These are phyloP conservation scores for Hemileccinum hortonii DNA, from an alignment of 1,284 basidiomycete species.

Conservation along the genomic window DNA sequence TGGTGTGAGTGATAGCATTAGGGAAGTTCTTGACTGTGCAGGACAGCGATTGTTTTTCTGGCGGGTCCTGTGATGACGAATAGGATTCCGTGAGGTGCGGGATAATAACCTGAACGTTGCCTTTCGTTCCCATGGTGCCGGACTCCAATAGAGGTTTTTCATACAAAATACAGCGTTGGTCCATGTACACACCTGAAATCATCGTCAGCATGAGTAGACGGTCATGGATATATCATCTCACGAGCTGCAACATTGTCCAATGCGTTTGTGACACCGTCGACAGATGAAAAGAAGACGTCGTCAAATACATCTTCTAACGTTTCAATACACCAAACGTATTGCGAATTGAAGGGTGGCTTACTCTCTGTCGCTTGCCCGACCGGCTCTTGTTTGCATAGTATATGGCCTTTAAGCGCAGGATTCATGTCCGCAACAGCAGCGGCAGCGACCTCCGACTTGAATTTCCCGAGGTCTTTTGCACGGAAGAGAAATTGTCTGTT, in stretches of 20 bases:
- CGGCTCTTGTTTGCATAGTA: constrained; percentile 87
- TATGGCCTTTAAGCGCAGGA: constrained; percentile 86
- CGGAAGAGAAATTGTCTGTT: constrained; percentile 99
- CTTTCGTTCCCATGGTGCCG: constrained; percentile 98
- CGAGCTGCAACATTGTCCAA: constrained; percentile 96
- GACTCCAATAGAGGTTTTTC: constrained; percentile 96
- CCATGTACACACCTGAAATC: constrained; percentile 89
- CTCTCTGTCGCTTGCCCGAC: constrained; percentile 94
- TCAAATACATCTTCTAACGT: constrained; percentile 74
- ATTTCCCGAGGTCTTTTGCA: constrained; percentile 94
- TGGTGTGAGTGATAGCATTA: constrained; percentile 98
- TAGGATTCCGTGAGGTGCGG: constrained; percentile 98
- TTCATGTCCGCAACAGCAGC: constrained; percentile 97
- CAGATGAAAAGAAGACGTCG: constrained; percentile 82
- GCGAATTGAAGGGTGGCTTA: constrained; percentile 40
- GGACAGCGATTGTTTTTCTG: constrained; percentile 96
- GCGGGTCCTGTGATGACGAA: constrained; percentile 97
- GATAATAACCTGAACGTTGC: constrained; percentile 95
- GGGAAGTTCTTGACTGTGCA: constrained; percentile 99
- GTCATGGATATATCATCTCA: constrained; percentile 39
- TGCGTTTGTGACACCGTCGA: constrained; percentile 99
- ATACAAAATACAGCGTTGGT: constrained; percentile 97
- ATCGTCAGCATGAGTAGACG: constrained; percentile 4
- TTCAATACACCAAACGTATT: constrained; percentile 5
- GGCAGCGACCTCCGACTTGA: constrained; percentile 96